phyloP scores from a whole-genome alignment of 2,329 filamentous ascomycete genomes.

The Sphaerulina populicola region DNA sequence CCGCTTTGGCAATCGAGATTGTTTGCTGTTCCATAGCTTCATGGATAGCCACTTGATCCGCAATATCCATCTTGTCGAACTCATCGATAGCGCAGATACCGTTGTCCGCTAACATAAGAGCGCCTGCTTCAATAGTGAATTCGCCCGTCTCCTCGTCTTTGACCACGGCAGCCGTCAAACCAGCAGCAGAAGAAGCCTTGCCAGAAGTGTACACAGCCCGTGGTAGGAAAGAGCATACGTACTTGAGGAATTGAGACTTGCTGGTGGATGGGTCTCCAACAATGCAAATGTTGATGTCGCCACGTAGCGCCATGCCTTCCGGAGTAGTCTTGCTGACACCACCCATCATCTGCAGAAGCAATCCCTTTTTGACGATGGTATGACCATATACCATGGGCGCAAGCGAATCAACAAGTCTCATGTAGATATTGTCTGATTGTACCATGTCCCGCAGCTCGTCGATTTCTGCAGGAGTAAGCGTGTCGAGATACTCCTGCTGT shows the following conservation, averaged over 20 bases:
- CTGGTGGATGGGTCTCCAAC: slow-evolving; percentile 95
- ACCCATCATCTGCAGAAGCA: slow-evolving; percentile 90
- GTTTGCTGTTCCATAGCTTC: slow-evolving; percentile 99
- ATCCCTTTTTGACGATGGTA: slow-evolving; percentile 93
- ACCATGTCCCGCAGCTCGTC: slow-evolving; percentile 89
- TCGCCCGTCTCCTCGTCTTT: slow-evolving; percentile 98
- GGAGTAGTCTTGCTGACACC: slow-evolving; percentile 86
- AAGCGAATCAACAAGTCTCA: slow-evolving; percentile 81
- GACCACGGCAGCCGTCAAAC: slow-evolving; percentile 91
- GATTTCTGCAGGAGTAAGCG: slow-evolving; percentile 78
- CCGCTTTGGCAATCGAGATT: slow-evolving; percentile 96
- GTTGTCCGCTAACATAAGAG: slow-evolving; percentile 92
- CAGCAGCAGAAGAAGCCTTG: slow-evolving; percentile 92
- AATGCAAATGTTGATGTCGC: slow-evolving; percentile 97
- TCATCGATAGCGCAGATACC: slow-evolving; percentile 98
- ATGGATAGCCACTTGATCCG: slow-evolving; percentile 95
- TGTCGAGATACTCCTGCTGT: slow-evolving; percentile 77
- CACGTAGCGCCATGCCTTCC: slow-evolving; percentile 90
- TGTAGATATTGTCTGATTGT: slow-evolving; percentile 91
- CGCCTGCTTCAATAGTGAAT: slow-evolving; percentile 96
- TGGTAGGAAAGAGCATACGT: slow-evolving; percentile 93
- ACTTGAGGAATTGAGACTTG: slow-evolving; percentile 97
- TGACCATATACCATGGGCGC: slow-evolving; percentile 97
- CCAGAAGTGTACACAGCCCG: slow-evolving; percentile 95
- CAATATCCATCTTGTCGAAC: slow-evolving; percentile 99